Evolutionary conservation across 73 alveolate species (phyloP).

Genomic region (Tetrahymena elliotti): DNA sequence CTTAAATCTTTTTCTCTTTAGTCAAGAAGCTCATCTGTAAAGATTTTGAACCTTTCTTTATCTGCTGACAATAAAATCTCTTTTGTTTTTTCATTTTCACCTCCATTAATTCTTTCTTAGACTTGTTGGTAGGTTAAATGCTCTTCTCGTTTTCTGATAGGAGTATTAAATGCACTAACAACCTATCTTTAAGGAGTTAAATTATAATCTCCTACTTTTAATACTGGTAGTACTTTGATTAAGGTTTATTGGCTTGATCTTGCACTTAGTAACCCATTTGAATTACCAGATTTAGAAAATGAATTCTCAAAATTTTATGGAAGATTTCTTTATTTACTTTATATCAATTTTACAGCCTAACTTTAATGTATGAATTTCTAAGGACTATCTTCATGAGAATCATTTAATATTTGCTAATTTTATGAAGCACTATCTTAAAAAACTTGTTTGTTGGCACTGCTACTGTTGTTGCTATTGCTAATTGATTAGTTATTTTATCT

Average conservation of each 20-base stretch:
- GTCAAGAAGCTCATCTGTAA: not conserved
- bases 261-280: not conserved
- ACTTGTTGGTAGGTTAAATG: not conserved
- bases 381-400: not conserved
- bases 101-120: not conserved
- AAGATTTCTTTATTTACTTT: no score
- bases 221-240: not conserved
- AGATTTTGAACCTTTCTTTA: not conserved
- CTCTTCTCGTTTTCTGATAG: not conserved
- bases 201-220: not conserved
- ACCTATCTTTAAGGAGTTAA: not conserved
- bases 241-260: not conserved
- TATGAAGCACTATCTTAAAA: not conserved
- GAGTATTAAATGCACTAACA: not conserved
- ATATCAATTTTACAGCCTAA: no score
- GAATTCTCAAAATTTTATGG: not conserved
- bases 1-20: not conserved
- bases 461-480: not conserved
- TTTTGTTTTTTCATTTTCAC: not conserved
- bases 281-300: not conserved
- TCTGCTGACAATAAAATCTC: not conserved
- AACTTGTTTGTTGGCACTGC: not conserved
- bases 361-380: not conserved
- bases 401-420: no score
- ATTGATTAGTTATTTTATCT: not conserved